Evolutionary conservation across 306 rosid species (phyloP).

Genomic region (Inga leiocalycina): DNA sequence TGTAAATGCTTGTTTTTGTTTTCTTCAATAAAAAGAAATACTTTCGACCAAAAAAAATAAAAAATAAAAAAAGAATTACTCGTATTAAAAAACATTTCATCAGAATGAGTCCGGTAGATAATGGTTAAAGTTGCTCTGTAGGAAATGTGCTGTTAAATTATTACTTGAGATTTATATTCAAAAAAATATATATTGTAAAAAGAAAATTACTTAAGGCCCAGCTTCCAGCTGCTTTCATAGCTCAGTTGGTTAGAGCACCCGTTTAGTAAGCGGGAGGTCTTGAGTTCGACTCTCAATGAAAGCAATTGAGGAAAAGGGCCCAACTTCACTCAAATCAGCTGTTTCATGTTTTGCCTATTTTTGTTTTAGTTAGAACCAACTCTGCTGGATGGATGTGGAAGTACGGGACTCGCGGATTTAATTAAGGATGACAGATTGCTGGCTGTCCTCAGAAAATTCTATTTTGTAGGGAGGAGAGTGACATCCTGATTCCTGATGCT

Average conservation of each 20-base stretch:
- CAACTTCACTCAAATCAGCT: not conserved
- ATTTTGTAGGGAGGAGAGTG: not conserved
- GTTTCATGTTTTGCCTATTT: not conserved
- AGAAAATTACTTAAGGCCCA: too few relatives aligned
- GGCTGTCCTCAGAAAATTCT: not conserved
- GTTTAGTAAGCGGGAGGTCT: constrained; percentile 90
- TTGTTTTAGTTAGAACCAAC: not conserved
- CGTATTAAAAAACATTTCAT: not conserved
- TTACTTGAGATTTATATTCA: too few relatives aligned
- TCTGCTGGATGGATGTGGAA: not conserved
- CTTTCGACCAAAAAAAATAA: too few relatives aligned
- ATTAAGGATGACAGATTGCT: not conserved
- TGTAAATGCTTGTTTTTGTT: not conserved
- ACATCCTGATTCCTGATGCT: not conserved
- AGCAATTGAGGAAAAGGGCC: constrained; percentile 19
- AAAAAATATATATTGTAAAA: too few relatives aligned
- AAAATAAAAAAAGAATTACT: not conserved
- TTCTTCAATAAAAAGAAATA: not conserved
- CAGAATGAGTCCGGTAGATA: not conserved
- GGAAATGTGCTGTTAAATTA: too few relatives aligned
- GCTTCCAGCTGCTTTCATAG: constrained; percentile 54
- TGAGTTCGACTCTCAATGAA: constrained; percentile 85
- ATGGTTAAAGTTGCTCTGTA: too few relatives aligned
- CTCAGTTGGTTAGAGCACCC: constrained; percentile 88
- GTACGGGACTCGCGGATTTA: not conserved